Conservation (phyloP, 2,329 filamentous ascomycete genomes). For the Madurella mycetomatis region DNA sequence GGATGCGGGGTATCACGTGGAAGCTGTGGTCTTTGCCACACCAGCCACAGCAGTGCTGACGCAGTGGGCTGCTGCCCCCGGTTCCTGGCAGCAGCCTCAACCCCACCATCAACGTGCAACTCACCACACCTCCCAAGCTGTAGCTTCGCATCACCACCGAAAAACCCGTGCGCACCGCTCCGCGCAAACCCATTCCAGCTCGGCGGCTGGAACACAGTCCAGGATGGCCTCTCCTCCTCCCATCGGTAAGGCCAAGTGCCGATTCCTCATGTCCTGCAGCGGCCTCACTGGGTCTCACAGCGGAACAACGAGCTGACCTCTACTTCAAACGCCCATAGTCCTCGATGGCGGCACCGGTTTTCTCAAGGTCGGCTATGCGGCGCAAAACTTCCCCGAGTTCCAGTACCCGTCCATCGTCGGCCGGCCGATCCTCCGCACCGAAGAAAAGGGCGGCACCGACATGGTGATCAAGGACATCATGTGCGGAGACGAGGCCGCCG, state of each 20-base stretch:
- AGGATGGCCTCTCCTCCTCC: slow-evolving; percentile 49
- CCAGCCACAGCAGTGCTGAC: slow-evolving; percentile 22
- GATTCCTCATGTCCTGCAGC: neutral
- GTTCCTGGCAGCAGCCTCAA: slow-evolving; percentile 14
- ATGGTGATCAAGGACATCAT: slow-evolving; percentile 93
- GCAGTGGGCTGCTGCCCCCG: slow-evolving; percentile 5
- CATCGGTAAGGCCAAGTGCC: slow-evolving; percentile 33
- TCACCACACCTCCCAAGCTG: slow-evolving; percentile 12
- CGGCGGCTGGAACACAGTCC: neutral
- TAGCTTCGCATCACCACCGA: slow-evolving; percentile 8
- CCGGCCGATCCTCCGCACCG: slow-evolving; percentile 91
- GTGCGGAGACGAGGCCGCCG: slow-evolving; percentile 97
- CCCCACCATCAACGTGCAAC: slow-evolving; percentile 24
- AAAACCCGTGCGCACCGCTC: neutral
- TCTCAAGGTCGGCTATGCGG: slow-evolving; percentile 98
- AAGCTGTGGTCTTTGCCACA: neutral
- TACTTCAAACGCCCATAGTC: slow-evolving; percentile 51
- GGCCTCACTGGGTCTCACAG: neutral
- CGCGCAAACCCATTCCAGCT: neutral
- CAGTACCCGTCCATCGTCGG: slow-evolving; percentile 98
- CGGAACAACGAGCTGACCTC: slow-evolving; percentile 23
- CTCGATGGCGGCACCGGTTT: slow-evolving; percentile 99
- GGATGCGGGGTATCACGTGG: slow-evolving; percentile 29
- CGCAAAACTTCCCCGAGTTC: slow-evolving; percentile 98
- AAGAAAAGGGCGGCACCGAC: slow-evolving; percentile 66